Evolutionary conservation across 2,329 filamentous ascomycete genomes (phyloP).

Genomic region (Stemphylium beticola): DNA sequence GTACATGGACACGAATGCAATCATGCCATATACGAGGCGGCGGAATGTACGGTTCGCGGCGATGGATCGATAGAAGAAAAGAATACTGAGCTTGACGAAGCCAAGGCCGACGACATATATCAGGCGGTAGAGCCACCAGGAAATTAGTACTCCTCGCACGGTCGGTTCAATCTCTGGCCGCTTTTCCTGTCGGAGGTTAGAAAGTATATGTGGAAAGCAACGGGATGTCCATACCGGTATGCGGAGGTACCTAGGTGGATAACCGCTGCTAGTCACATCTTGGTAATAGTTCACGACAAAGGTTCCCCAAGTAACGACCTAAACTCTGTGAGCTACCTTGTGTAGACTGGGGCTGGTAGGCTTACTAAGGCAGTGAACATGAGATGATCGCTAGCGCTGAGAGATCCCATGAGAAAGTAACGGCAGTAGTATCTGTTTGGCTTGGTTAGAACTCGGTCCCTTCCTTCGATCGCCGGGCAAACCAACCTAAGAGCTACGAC

Average conservation of each 20-base stretch:
- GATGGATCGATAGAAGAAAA: conserved; percentile 46
- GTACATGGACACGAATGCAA: conserved; percentile 40
- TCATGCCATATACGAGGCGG: conserved; percentile 35
- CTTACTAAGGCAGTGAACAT: conserved; percentile 44
- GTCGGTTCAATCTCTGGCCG: conserved; percentile 28
- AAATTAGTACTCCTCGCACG: conserved; percentile 38
- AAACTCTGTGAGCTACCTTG: conserved; percentile 13
- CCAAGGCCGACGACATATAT: conserved; percentile 38
- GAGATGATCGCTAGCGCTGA: conserved; percentile 43
- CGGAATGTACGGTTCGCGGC: conserved; percentile 43
- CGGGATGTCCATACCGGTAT: conserved; percentile 29
- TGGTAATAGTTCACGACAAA: conserved; percentile 46
- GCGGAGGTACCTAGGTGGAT: conserved; percentile 31
- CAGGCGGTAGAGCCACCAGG: conserved; percentile 46
- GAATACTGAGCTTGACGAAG: conserved; percentile 43
- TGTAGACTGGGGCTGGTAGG: not conserved
- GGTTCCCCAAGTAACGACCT: conserved; percentile 47
- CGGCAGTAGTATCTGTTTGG: conserved; percentile 43
- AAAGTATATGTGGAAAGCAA: not conserved
- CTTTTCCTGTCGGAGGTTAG: conserved; percentile 36
- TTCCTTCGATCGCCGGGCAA: not conserved
- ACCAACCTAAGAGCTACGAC: conserved; percentile 41
- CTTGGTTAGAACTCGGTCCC: conserved; percentile 4
- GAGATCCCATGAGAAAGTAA: conserved; percentile 38
- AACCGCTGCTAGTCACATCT: conserved; percentile 36